Conservation (phyloP, 306 rosid species). For the Malus asiatica region DNA sequence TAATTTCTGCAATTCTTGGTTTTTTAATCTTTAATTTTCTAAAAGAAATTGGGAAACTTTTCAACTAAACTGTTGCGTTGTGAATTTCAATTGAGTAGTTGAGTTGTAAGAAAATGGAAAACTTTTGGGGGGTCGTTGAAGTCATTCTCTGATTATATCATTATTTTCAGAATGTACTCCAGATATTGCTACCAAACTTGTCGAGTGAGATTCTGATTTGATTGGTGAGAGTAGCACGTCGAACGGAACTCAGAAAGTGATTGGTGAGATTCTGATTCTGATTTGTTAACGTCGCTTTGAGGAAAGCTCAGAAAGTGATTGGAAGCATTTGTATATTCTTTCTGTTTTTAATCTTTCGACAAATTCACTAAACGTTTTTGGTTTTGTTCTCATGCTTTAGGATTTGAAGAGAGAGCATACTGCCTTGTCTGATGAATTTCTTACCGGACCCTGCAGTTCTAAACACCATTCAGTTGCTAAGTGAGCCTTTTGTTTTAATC, state of each 20-base stretch:
- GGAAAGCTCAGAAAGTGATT: not conserved
- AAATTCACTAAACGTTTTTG: not conserved
- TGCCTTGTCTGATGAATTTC: slow-evolving; percentile 37
- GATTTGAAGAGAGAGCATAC: slow-evolving; percentile 23
- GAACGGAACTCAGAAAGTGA: slow-evolving; percentile 6
- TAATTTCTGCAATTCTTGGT: not conserved
- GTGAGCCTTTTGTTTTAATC: slow-evolving; percentile 33
- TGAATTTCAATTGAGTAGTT: too few relatives aligned
- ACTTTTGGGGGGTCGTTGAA: too few relatives aligned
- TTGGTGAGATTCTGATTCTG: too few relatives aligned
- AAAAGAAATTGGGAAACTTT: not conserved
- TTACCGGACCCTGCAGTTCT: slow-evolving; percentile 51
- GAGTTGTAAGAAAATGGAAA: too few relatives aligned
- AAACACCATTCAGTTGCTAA: slow-evolving; percentile 53
- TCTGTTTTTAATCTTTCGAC: not conserved
- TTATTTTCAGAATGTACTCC: not conserved
- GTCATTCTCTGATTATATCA: too few relatives aligned
- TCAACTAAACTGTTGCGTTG: too few relatives aligned
- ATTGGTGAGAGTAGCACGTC: slow-evolving; percentile 36
- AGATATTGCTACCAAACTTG: slow-evolving; percentile 30
- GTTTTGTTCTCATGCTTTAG: not conserved
- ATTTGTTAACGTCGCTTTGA: not conserved
- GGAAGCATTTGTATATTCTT: not conserved
- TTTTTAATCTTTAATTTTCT: not conserved
- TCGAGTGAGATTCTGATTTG: slow-evolving; percentile 20